Conservation (phyloP, 768 basidiomycete genomes). For the Mrakia gelida region DNA sequence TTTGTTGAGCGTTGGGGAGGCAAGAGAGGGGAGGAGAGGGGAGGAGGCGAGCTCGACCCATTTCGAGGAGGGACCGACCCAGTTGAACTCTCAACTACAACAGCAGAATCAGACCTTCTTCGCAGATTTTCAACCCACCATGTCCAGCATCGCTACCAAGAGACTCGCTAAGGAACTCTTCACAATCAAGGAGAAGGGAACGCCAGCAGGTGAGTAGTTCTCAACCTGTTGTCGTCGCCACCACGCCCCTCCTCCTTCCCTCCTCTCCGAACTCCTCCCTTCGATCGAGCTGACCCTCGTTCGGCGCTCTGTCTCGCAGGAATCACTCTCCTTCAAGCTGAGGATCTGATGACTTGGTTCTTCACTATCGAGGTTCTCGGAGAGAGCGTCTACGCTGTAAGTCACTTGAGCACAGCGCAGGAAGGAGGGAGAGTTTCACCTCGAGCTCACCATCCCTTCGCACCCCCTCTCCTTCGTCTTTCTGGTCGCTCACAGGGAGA, state of each 20-base stretch:
- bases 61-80: not conserved
- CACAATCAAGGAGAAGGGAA: conserved; percentile 9
- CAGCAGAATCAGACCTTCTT: not conserved
- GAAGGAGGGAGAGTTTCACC: not conserved
- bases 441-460: not conserved
- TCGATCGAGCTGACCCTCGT: not conserved
- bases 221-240: not conserved
- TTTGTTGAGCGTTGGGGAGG: not conserved
- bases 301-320: conserved; percentile 48
- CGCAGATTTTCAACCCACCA: too few relatives aligned
- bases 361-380: conserved; percentile 80
- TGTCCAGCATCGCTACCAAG: not conserved
- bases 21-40: not conserved
- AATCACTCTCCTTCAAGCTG: conserved; percentile 66
- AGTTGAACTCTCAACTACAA: not conserved
- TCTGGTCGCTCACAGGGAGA: conserved; percentile 55
- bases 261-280: not conserved
- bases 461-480: not conserved
- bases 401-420: conserved; percentile 17
- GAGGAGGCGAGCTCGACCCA: not conserved
- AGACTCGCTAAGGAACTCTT: conserved; percentile 17
- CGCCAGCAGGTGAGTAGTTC: not conserved
- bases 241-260: not conserved
- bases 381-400: conserved; percentile 69
- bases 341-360: conserved; percentile 72